These are phyloP conservation scores for Odonthalia washingtoniensis DNA, from an alignment of 31 red algal species.

Conservation along the genomic window DNA sequence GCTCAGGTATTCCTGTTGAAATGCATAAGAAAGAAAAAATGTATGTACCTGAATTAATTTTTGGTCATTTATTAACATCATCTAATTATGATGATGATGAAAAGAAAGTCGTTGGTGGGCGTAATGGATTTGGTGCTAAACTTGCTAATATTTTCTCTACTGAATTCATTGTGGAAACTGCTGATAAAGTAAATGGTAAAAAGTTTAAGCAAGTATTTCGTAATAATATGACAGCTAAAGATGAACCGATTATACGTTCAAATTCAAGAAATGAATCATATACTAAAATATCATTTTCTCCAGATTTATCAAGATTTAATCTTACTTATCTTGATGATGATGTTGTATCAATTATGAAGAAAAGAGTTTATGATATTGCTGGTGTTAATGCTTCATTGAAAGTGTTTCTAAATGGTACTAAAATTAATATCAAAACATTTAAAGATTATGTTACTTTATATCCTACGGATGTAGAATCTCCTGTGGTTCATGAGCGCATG, in stretches of 20 bases:
- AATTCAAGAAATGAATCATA: constrained; percentile 72
- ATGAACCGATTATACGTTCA: constrained; percentile 78
- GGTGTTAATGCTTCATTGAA: constrained; percentile 77
- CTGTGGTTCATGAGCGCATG: constrained; percentile 71
- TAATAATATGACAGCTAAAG: constrained; percentile 91
- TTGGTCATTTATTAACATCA: constrained; percentile 98
- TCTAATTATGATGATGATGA: constrained; percentile 99
- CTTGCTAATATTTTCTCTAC: constrained; percentile 99
- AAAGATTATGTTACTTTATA: constrained; percentile 93
- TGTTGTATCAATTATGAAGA: constrained; percentile 88
- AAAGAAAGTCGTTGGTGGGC: constrained; percentile 97
- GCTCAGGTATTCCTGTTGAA: constrained; percentile 94
- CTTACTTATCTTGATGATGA: constrained; percentile 91
- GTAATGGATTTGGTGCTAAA: constrained; percentile 99
- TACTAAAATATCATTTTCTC: constrained; percentile 93
- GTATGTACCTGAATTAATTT: constrained; percentile 99
- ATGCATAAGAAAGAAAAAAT: constrained; percentile 96
- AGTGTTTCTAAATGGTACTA: constrained; percentile 87
- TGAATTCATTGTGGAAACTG: constrained; percentile 95
- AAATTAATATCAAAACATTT: constrained; percentile 82
- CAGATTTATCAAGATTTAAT: constrained; percentile 92
- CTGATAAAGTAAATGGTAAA: constrained; percentile 76
- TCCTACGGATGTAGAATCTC: neutral
- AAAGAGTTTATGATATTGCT: constrained; percentile 98
- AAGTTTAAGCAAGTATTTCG: constrained; percentile 93